Conservation (phyloP, 305 asterid genomes). For the Andrographis paniculata region DNA sequence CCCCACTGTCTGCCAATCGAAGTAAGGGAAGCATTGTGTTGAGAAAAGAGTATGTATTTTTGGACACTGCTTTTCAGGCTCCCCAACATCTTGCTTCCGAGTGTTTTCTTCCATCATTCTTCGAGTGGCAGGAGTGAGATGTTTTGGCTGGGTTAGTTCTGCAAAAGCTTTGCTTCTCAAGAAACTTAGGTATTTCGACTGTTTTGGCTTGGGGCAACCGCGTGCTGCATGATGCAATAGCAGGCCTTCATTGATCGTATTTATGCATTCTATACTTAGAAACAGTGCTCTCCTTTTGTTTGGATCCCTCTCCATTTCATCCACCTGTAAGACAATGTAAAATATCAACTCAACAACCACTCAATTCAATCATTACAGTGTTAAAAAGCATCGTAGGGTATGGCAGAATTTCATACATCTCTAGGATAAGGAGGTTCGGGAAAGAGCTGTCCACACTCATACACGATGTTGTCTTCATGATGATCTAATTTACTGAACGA, state of each 20-base stretch:
- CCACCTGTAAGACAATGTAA: conserved; percentile 35
- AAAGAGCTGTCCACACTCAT: conserved; percentile 82
- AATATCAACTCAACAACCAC: background rate
- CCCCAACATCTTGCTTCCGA: conserved; percentile 37
- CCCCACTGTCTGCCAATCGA: conserved; percentile 97
- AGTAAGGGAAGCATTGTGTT: conserved; percentile 80
- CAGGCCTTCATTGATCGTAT: conserved; percentile 79
- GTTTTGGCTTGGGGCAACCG: conserved; percentile 78
- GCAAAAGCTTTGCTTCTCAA: conserved; percentile 71
- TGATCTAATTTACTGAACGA: conserved; percentile 78
- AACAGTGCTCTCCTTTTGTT: conserved; percentile 57
- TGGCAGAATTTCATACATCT: too few species aligned
- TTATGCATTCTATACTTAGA: conserved; percentile 68
- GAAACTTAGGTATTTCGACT: conserved; percentile 89
- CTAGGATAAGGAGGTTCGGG: conserved; percentile 96
- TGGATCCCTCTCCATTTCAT: conserved; percentile 54
- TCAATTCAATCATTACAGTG: too few species aligned
- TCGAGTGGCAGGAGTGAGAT: conserved; percentile 44
- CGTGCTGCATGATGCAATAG: conserved; percentile 61
- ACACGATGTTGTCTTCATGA: conserved; percentile 78
- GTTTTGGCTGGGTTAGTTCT: conserved; percentile 62
- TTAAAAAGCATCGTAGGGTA: too few species aligned
- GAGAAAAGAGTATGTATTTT: conserved; percentile 90
- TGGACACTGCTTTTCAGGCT: conserved; percentile 48
- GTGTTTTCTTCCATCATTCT: conserved; percentile 46